Evolutionary conservation across 352 stramenopile genomes (phyloP), one percentile per base, ranked within the genome.

Genomic region (Pythium periplocum): DNA sequence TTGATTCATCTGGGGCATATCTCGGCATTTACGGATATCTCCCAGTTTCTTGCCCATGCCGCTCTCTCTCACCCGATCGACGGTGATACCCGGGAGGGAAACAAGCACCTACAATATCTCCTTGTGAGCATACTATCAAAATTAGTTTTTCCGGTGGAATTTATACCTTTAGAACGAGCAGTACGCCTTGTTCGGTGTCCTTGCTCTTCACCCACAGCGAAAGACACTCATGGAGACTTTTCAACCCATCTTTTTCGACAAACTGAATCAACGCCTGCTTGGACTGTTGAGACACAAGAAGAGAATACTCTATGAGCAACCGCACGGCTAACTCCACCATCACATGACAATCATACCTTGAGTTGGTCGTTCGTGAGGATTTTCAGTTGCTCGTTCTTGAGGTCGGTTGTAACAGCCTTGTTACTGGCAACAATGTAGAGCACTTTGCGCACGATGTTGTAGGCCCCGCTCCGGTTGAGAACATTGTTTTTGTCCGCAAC

Each of bases 91-190:
- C 42, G 80, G 80, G 12, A 91, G 51, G 5, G 84, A 70, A 10
- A 66, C 60, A n/a, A 91, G 67, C 4, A 74, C 51, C 77, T 90
- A 34, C 12, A 4, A 1, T n/a, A 26, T 36, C 4, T 4, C 17
- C 17, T 26, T 26, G 17, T 26, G 0, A 26, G 17, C 17, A 26
- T 26, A 26, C 17, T 26, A 17, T 12, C 38, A 0, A 42, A 12
- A 42, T 12, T 42, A 42, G 7, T 12, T 8, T 12, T 12, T 42
- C 7, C 38, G 12, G 12, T 42, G 12, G 7, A 42, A 42, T 8
- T 42, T 12, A 42, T 57, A 87, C 80, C 69, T 91, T 91, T 2
- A 91, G 48, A 12, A 87, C 61, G 1, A 83, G 66, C 9, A 89
- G 54, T 32, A 91, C 61, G 6, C 80, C 78, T 33, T 61, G 41